These are phyloP conservation scores for Fusarium phyllophilum DNA, from an alignment of 2,329 filamentous ascomycete genomes.

Conservation along the genomic window DNA sequence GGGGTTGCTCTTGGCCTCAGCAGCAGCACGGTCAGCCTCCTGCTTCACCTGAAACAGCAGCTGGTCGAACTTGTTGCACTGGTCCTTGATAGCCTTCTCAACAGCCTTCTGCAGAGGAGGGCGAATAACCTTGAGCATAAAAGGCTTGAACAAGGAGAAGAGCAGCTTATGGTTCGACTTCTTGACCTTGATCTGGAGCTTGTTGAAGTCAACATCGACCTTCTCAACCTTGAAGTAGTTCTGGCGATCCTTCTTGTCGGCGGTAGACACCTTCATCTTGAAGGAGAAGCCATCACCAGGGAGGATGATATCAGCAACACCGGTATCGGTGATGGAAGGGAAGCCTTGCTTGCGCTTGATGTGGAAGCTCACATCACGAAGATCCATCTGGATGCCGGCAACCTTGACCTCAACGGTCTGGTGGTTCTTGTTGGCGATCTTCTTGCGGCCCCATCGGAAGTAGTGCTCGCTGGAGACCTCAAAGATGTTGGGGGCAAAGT, in stretches of 20 bases:
- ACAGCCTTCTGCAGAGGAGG: slow-evolving; percentile 87
- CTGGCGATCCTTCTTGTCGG: slow-evolving; percentile 77
- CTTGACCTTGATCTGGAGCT: slow-evolving; percentile 89
- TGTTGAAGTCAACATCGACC: slow-evolving; percentile 82
- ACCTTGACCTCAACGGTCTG: slow-evolving; percentile 86
- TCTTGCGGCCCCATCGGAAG: slow-evolving; percentile 94
- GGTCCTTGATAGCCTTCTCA: slow-evolving; percentile 88
- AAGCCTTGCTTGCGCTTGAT: slow-evolving; percentile 96
- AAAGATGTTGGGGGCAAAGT: slow-evolving; percentile 91
- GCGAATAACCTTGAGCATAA: slow-evolving; percentile 84
- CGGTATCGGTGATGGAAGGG: slow-evolving; percentile 85
- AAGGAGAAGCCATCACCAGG: slow-evolving; percentile 90
- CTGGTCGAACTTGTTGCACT: slow-evolving; percentile 78
- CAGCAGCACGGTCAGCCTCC: slow-evolving; percentile 79
- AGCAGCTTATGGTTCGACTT: slow-evolving; percentile 95
- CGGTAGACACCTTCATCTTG: slow-evolving; percentile 87
- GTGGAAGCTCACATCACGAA: slow-evolving; percentile 92
- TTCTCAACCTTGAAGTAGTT: slow-evolving; percentile 96
- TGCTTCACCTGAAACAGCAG: slow-evolving; percentile 80
- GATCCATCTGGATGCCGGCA: slow-evolving; percentile 90
- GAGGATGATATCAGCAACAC: slow-evolving; percentile 88
- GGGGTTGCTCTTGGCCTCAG: slow-evolving; percentile 68
- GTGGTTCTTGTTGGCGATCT: slow-evolving; percentile 80
- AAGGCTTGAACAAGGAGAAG: slow-evolving; percentile 85
- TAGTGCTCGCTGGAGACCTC: slow-evolving; percentile 94